Conservation (phyloP, 768 basidiomycete genomes). For the Udeniomyces megalosporus region DNA sequence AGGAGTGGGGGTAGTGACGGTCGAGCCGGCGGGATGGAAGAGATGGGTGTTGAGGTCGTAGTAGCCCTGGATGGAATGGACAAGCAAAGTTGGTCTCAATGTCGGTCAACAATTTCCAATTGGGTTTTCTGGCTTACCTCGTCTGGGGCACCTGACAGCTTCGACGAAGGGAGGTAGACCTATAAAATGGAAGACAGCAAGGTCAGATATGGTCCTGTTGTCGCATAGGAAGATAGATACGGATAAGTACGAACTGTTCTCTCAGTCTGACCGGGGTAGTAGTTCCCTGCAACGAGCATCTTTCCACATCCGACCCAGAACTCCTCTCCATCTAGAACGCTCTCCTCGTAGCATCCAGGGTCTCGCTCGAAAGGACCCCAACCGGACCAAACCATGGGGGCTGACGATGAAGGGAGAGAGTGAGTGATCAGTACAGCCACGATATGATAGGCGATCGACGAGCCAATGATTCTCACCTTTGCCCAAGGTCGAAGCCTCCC, state of each 20-base stretch:
- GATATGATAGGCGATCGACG: no score
- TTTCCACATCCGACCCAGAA: constrained; percentile 28
- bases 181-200: not conserved
- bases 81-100: no score
- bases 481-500: not conserved
- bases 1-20: constrained; percentile 22
- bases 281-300: constrained; percentile 24
- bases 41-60: constrained; percentile 21
- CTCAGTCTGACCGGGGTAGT: constrained; percentile 21
- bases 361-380: constrained; percentile 26
- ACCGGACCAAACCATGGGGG: constrained; percentile 24
- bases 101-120: no score
- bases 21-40: constrained; percentile 20
- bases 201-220: no score
- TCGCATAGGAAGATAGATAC: no score
- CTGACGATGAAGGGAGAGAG: no score
- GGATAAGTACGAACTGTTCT: not conserved
- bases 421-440: no score
- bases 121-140: not conserved
- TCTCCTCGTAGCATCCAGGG: constrained; percentile 23
- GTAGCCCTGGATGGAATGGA: constrained; percentile 18
- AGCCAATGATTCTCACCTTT: no score
- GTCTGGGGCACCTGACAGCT: not conserved
- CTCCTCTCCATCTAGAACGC: constrained; percentile 25
- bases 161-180: constrained; percentile 27